Conservation (phyloP, 345 rosid genomes). For the Pistacia atlantica region DNA sequence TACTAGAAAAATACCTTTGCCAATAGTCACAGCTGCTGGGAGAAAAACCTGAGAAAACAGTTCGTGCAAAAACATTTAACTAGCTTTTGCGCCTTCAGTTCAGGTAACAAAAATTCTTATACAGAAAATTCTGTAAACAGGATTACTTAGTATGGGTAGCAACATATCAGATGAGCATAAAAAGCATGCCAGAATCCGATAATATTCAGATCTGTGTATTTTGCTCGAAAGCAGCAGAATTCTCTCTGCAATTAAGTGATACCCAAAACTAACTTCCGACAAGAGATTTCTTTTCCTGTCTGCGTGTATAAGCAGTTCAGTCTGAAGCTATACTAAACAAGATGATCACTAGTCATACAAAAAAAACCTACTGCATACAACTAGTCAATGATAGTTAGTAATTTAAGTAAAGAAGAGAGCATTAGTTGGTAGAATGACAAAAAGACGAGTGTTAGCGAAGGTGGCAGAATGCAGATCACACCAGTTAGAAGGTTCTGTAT, state of each 20-base stretch:
- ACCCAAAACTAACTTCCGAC: background rate
- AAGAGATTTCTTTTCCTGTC: conserved; percentile 14
- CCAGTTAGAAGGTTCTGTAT: conserved; percentile 31
- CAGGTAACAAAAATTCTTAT: conserved; percentile 2
- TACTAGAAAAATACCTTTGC: too few species aligned
- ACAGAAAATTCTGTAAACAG: background rate
- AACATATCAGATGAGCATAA: background rate
- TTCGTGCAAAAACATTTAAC: background rate
- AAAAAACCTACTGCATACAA: conserved; percentile 16
- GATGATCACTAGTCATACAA: conserved; percentile 1
- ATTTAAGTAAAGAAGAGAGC: conserved; percentile 2
- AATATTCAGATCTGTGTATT: conserved; percentile 1
- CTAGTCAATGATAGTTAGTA: conserved; percentile 5
- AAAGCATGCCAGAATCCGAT: background rate
- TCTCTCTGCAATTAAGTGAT: conserved; percentile 7
- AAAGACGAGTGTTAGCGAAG: conserved; percentile 5
- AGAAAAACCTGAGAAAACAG: background rate
- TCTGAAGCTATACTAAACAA: conserved; percentile 14
- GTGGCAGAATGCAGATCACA: conserved; percentile 27
- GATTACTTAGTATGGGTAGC: background rate
- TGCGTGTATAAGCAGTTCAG: background rate
- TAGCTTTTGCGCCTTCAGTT: background rate
- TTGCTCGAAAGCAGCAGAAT: background rate
- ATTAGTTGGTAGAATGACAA: conserved; percentile 10
- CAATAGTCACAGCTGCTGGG: too few species aligned